A percentile compares a stretch with the other conserved stretches of the same genome.
Evolutionary conservation across 1,284 basidiomycete genomes (phyloP).

Genomic region (Marasmius oreades): DNA sequence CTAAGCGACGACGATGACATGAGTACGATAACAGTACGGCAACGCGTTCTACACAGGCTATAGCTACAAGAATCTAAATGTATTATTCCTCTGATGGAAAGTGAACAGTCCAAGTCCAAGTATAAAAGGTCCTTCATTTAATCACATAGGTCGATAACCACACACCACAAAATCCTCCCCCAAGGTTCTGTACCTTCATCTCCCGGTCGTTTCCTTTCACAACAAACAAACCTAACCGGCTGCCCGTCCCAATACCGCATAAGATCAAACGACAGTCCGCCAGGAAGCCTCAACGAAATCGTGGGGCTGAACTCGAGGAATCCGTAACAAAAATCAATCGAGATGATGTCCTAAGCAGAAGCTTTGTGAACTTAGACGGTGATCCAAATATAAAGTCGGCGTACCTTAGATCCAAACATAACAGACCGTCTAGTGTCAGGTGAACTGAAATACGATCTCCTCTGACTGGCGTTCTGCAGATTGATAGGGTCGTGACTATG

Average conservation of each 20-base stretch:
- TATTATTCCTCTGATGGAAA: too few species aligned
- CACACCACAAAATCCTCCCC: slow-evolving; percentile 69
- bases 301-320: slow-evolving; percentile 70
- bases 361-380: background rate
- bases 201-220: slow-evolving; percentile 46
- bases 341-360: slow-evolving; percentile 56
- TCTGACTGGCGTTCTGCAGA: slow-evolving; percentile 38
- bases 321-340: slow-evolving; percentile 76
- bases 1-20: too few species aligned
- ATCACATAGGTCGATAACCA: slow-evolving; percentile 48
- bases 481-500: slow-evolving; percentile 15
- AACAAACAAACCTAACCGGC: slow-evolving; percentile 79
- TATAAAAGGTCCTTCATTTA: background rate
- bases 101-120: too few species aligned
- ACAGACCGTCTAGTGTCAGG: slow-evolving; percentile 48
- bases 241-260: slow-evolving; percentile 92
- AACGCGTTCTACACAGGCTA: too few species aligned
- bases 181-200: slow-evolving; percentile 37
- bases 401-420: slow-evolving; percentile 51
- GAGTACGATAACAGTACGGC: too few species aligned
- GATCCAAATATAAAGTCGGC: slow-evolving; percentile 17
- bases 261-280: slow-evolving; percentile 74
- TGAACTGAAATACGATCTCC: slow-evolving; percentile 59
- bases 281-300: slow-evolving; percentile 69
- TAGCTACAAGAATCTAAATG: too few species aligned